Percentiles rank a stretch among this genome's conserved stretches.
These are phyloP conservation scores for Fusarium napiforme DNA, from an alignment of 2,329 filamentous ascomycete genomes.

Conservation along the genomic window DNA sequence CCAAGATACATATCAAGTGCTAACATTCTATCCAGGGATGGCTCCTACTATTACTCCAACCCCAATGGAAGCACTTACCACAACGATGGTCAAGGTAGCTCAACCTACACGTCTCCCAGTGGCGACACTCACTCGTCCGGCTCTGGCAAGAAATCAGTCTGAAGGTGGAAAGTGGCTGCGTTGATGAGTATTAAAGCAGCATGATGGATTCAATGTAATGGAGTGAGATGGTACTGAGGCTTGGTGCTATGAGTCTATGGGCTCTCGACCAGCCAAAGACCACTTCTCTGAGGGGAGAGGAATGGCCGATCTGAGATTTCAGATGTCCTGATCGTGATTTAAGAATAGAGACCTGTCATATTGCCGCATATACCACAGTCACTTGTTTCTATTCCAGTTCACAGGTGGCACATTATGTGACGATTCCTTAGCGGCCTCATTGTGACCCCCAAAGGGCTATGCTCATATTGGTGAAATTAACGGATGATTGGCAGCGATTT, in stretches of 20 bases:
- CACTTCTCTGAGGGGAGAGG: neutral
- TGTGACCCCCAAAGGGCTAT: neutral
- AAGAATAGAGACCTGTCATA: neutral
- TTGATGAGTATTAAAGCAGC: neutral
- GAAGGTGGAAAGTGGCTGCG: too few relatives aligned
- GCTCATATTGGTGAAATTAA: neutral
- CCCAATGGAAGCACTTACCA: slow-evolving; percentile 75
- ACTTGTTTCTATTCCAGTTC: neutral
- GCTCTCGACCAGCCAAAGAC: slow-evolving; percentile 2
- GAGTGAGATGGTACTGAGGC: neutral
- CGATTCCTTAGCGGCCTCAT: neutral
- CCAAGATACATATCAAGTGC: neutral
- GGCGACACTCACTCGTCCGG: slow-evolving; percentile 44
- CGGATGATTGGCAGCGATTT: neutral
- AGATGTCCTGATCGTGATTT: neutral
- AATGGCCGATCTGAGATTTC: neutral
- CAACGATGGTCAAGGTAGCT: slow-evolving; percentile 67
- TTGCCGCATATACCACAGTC: neutral
- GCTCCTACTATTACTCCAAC: slow-evolving; percentile 81
- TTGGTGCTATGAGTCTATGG: slow-evolving; percentile 23
- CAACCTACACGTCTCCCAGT: slow-evolving; percentile 69
- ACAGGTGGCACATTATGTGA: neutral
- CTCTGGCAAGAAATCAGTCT: slow-evolving; percentile 27
- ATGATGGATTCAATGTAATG: neutral
- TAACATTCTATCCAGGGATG: slow-evolving; percentile 55